These are phyloP conservation scores for Rhododendron ovatum DNA, from an alignment of 148 eudicot genomes.

Conservation along the genomic window DNA sequence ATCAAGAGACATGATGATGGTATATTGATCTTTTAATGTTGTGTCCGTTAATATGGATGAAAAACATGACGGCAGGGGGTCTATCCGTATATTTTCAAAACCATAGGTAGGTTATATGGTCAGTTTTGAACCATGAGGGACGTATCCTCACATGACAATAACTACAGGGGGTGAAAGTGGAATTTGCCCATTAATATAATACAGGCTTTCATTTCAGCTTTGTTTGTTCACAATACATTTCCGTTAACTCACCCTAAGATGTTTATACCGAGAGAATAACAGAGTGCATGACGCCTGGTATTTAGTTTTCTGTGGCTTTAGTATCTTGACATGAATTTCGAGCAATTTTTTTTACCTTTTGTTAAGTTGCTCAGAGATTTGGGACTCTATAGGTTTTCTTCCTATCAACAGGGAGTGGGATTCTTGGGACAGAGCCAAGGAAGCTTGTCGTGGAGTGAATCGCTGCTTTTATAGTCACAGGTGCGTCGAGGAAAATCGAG, in stretches of 20 bases:
- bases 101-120: too few relatives aligned
- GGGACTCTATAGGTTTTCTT: background rate
- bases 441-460: background rate
- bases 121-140: too few relatives aligned
- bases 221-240: background rate
- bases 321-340: background rate
- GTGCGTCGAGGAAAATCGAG: background rate
- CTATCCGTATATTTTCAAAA: too few relatives aligned
- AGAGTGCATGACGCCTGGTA: background rate
- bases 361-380: background rate
- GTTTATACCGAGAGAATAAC: background rate
- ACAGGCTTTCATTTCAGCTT: background rate
- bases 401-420: background rate
- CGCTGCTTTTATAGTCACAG: background rate
- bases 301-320: background rate
- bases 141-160: too few relatives aligned
- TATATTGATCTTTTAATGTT: too few relatives aligned
- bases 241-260: background rate
- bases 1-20: too few relatives aligned
- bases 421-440: background rate
- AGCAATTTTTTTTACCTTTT: background rate
- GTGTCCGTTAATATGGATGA: too few relatives aligned
- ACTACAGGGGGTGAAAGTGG: too few relatives aligned
- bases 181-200: background rate
- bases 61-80: too few relatives aligned